phyloP scores from a whole-genome alignment of 345 rosid genomes.

The Murraya koenigii region DNA sequence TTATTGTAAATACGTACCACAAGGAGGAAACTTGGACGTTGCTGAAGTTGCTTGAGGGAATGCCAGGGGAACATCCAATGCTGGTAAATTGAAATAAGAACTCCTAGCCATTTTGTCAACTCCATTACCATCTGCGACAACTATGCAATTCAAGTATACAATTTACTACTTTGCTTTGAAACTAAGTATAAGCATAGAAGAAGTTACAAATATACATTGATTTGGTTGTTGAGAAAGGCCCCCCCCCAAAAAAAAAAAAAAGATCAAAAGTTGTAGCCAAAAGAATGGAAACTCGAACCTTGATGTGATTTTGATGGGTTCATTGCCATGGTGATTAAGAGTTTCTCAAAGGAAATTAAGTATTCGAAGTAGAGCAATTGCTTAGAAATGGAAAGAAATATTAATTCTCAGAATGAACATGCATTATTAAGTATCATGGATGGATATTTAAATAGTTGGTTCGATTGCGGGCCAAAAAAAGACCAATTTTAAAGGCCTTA shows the following conservation, averaged over 20 bases:
- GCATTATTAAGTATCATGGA: too few species aligned
- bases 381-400: background rate
- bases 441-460: background rate
- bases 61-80: slow-evolving; percentile 74
- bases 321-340: background rate
- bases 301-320: background rate
- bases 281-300: background rate
- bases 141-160: background rate
- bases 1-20: slow-evolving; percentile 37
- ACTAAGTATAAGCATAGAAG: too few species aligned
- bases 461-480: too few species aligned
- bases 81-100: slow-evolving; percentile 55
- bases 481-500: too few species aligned
- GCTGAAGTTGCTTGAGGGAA: slow-evolving; percentile 81
- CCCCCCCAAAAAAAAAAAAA: too few species aligned
- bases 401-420: background rate
- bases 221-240: too few species aligned
- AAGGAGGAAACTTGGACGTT: slow-evolving; percentile 77
- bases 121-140: background rate
- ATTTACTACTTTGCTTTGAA: background rate
- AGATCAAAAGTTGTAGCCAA: too few species aligned
- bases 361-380: background rate
- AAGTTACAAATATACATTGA: too few species aligned
- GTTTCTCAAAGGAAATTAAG: background rate
- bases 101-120: slow-evolving; percentile 15